Evolutionary conservation across 164 flowering plant genomes (phyloP), one percentile per base, ranked within the genome.

Genomic region (Vitis labrusca): DNA sequence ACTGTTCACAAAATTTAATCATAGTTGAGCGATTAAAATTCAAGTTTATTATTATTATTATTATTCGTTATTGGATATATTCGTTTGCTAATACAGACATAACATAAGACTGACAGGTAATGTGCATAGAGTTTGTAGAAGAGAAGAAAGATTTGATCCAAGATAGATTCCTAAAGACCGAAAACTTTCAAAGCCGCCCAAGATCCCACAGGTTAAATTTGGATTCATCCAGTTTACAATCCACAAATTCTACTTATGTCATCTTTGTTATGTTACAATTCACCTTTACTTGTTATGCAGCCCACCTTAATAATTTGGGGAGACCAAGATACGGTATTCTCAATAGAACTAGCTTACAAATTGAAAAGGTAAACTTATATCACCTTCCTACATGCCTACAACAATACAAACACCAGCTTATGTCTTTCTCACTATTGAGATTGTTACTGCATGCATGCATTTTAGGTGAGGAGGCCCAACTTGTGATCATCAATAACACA

Each of bases 281-380:
- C 0, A 1, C 8, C 3, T 10, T 52, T 10, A 23, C 12, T 16
- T 50, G 4, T 17, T 44, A 29, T 7, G 23, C 79, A 83, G 88
- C 78, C 74, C 0, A 77, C 83, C 10, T 57, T 83, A 32, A 70
- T 85, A 14, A 63, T 85, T 10, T 82, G 85, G 88, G 85, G 88
- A 71, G 88, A 85, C 27, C 57, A 79, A 49, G 88, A 85, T 69
- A 73, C 61, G 23, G 79, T 83, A 71, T 85, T 85, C 53, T 85
- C 83, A 9, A 0, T 85, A 37, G 83, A 81, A 55, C 54, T 83
- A 51, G 86, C 78, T 2, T 54, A 79, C 65, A 81, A 86, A 71
- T 64, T 85, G 37, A 44, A 78, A 60, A 77, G 83, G 86, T 85
- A 51, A 54, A 19, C 9, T 32, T 6, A 0, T 32, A 5, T 6